Evolutionary conservation across 495 filamentous ascomycete genomes (phyloP).

Genomic region (Hypoxylon fragiforme): DNA sequence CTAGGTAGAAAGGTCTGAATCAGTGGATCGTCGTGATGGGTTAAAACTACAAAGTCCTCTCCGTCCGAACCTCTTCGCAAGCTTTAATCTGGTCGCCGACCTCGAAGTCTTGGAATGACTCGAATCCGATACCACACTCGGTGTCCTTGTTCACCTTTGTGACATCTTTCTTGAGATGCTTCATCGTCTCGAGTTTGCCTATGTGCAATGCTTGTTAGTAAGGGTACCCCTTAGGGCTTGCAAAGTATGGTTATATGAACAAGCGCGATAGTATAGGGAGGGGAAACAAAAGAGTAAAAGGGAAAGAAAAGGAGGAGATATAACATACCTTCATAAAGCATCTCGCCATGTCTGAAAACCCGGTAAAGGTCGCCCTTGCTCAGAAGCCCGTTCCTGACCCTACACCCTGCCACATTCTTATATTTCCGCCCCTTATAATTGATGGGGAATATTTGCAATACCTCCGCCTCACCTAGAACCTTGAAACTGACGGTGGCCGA

Average conservation of each 20-base stretch:
- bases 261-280: neutral
- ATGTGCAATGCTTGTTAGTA: conserved; percentile 12
- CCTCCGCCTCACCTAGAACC: conserved; percentile 86
- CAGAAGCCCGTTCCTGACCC: conserved; percentile 80
- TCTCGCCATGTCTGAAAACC: conserved; percentile 67
- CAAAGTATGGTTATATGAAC: too few relatives aligned
- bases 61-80: conserved; percentile 77
- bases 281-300: neutral
- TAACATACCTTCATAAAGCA: conserved; percentile 76
- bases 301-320: neutral
- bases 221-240: neutral
- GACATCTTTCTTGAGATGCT: conserved; percentile 90
- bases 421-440: conserved; percentile 70
- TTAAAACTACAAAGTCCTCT: conserved; percentile 61
- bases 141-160: conserved; percentile 84
- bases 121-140: conserved; percentile 91
- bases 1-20: neutral
- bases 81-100: conserved; percentile 84
- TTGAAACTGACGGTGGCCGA: conserved; percentile 63
- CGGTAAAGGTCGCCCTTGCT: conserved; percentile 63
- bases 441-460: conserved; percentile 81
- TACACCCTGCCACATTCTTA: conserved; percentile 81
- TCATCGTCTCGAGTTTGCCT: conserved; percentile 80
- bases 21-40: too few relatives aligned
- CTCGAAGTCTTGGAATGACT: conserved; percentile 73